Conservation (phyloP, 2,329 filamentous ascomycete species). For the Knoxdaviesia capensis region DNA sequence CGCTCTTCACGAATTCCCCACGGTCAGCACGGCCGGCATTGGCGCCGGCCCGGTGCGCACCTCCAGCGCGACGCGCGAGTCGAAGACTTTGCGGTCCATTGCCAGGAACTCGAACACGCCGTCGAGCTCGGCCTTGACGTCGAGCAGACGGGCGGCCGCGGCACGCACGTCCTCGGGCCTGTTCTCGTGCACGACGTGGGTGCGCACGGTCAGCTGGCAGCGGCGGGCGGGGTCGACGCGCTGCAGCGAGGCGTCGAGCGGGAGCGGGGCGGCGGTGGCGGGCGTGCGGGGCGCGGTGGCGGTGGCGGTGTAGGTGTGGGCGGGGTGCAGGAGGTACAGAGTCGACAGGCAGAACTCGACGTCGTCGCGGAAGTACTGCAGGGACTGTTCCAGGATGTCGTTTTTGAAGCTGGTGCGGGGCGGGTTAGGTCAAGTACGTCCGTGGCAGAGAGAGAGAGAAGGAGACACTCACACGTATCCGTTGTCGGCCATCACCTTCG, state of each 20-base stretch:
- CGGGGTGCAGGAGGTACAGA: conserved; percentile 20
- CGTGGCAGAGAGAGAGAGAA: neutral
- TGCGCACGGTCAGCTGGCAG: conserved; percentile 35
- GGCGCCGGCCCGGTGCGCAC: conserved; percentile 16
- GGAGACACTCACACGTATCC: conserved; percentile 24
- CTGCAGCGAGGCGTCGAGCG: conserved; percentile 24
- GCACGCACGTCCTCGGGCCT: conserved; percentile 36
- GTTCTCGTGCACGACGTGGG: conserved; percentile 33
- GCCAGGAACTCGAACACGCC: conserved; percentile 30
- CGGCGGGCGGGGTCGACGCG: conserved; percentile 26
- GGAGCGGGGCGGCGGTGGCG: conserved; percentile 14
- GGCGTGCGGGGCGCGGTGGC: conserved; percentile 4
- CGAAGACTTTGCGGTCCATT: conserved; percentile 30
- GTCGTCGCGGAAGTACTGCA: conserved; percentile 31
- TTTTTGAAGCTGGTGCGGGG: conserved; percentile 23
- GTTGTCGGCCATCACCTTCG: conserved; percentile 28
- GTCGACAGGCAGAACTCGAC: conserved; percentile 31
- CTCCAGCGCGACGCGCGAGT: conserved; percentile 24
- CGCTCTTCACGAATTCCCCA: no score
- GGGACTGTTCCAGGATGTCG: conserved; percentile 31
- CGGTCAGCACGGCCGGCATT: conserved; percentile 9
- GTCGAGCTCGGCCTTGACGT: conserved; percentile 23
- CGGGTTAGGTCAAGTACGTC: conserved; percentile 1
- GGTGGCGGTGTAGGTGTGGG: conserved; percentile 12
- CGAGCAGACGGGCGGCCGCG: conserved; percentile 28